Conservation (phyloP, 139 green algal genomes). For the Prasinococcaceae sp. region DNA sequence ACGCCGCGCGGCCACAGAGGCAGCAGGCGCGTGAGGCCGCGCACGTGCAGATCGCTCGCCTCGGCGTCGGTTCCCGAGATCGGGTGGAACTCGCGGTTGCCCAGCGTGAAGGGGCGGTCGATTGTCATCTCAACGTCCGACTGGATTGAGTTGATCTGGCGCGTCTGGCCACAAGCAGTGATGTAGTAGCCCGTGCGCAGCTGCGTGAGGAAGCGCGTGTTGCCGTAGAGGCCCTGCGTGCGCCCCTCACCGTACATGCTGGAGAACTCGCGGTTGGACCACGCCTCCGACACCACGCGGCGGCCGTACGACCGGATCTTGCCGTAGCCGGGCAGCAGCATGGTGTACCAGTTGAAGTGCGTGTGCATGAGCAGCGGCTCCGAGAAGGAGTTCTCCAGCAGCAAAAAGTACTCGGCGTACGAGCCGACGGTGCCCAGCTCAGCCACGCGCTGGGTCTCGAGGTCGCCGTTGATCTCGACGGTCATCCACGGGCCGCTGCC, state of each 20-base stretch:
- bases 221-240: constrained; percentile 6
- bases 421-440: constrained; percentile 1
- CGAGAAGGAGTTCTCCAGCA: constrained; percentile 14
- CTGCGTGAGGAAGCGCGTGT: constrained; percentile 17
- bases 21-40: constrained; percentile 8
- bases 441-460: constrained; percentile 3
- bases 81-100: constrained; percentile 5
- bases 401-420: constrained; percentile 10
- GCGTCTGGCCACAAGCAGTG: constrained; percentile 11
- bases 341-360: constrained; percentile 15
- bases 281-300: constrained; percentile 8
- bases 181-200: constrained; percentile 14
- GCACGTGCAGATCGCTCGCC: constrained; percentile 4
- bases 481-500: constrained; percentile 3
- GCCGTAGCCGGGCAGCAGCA: constrained; percentile 9
- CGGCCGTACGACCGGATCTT: constrained; percentile 4
- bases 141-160: constrained; percentile 15
- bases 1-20: constrained; percentile 15
- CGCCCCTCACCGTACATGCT: background rate
- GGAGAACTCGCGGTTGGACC: constrained; percentile 13
- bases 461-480: constrained; percentile 17
- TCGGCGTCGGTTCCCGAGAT: background rate
- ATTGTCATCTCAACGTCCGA: constrained; percentile 17
- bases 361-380: constrained; percentile 9
- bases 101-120: constrained; percentile 13